Percentiles rank a stretch among this genome's conserved stretches.
These are phyloP conservation scores for Sordariomycetes sp. DNA, from an alignment of 2,329 filamentous ascomycete species.

Conservation along the genomic window DNA sequence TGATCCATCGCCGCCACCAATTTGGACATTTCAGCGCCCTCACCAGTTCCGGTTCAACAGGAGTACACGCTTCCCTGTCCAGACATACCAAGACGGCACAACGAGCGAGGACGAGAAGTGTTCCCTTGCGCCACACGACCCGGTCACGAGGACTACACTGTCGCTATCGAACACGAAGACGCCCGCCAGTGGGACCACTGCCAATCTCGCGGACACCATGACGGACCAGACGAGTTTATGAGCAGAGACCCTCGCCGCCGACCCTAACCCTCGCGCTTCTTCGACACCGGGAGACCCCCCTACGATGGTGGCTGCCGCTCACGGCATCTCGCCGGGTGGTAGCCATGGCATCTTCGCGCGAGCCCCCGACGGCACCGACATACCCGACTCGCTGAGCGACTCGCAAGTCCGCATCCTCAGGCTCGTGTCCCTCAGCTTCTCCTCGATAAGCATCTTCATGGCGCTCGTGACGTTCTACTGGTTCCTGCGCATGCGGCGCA, in stretches of 20 bases:
- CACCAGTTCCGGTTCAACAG: not conserved
- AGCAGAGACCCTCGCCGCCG: not conserved
- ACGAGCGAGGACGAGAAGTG: not conserved
- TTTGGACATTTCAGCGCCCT: not conserved
- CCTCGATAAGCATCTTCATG: constrained; percentile 40
- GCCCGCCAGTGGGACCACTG: not conserved
- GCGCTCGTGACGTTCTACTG: constrained; percentile 50
- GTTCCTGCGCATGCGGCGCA: constrained; percentile 61
- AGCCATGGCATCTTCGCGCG: not conserved
- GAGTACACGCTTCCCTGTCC: not conserved
- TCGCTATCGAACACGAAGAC: not conserved
- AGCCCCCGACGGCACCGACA: not conserved
- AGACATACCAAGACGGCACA: not conserved
- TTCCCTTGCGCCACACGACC: not conserved
- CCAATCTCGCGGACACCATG: not conserved
- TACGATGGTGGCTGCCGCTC: not conserved
- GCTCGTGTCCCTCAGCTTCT: constrained; percentile 22
- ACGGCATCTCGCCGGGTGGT: not conserved
- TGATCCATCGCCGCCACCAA: not conserved
- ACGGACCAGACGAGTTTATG: not conserved
- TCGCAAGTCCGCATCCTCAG: not conserved
- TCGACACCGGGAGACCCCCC: not conserved
- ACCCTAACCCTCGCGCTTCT: not conserved
- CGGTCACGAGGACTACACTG: not conserved
- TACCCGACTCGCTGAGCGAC: not conserved